Evolutionary conservation across 345 rosid species (phyloP), one percentile per base, ranked within the genome.

Genomic region (Abelmoschus esculentus): DNA sequence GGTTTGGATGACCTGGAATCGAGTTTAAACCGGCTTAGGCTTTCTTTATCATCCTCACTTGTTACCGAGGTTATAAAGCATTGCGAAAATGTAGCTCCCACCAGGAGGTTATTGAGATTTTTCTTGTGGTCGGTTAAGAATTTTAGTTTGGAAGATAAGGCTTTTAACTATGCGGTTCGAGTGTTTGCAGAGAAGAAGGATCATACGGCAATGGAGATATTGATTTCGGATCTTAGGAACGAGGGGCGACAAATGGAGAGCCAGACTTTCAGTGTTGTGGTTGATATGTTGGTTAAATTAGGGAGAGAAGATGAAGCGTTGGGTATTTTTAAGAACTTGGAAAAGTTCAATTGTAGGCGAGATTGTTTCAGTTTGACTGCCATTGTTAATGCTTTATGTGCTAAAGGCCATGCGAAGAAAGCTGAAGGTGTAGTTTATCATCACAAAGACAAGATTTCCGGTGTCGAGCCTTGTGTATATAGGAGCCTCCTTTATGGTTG

Each of bases 1-100:
- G 84, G 98, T 76, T 76, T 90, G 49, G 96, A 92, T 78, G 97
- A 92, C n/a, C 81, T 92, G 60, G 96, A 92, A 72, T 81, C 73
- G 62, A 76, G 75, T 69, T 73, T 93, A 40, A 80, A 81, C 75
- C 70, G 46, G 47, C 79, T 80, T 42, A 62, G 73, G n/a, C 73
- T 52, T 63, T 62, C 72, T 55, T 72, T 90, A 61, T 81, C 86
- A 6, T 63, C 93, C 3, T 44, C 82, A 13, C 64, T 86, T 9
- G 87, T 87, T 53, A 71, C 60, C 60, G 85, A 76, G 53, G 83
- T 86, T 32, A 76, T 93, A 22, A 83, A 81, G 17, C 70, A 68
- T 5, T 93, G 93, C 72, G 86, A 82, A 71, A 61, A 70, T 0
- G 89, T 82, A 75, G 86, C 93, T 19, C 83, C 90, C 76, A 53